A percentile compares a stretch with the other conserved stretches of the same genome.
Conservation (phyloP, 2,329 filamentous ascomycete species). For the Pseudogymnoascus sp. region DNA sequence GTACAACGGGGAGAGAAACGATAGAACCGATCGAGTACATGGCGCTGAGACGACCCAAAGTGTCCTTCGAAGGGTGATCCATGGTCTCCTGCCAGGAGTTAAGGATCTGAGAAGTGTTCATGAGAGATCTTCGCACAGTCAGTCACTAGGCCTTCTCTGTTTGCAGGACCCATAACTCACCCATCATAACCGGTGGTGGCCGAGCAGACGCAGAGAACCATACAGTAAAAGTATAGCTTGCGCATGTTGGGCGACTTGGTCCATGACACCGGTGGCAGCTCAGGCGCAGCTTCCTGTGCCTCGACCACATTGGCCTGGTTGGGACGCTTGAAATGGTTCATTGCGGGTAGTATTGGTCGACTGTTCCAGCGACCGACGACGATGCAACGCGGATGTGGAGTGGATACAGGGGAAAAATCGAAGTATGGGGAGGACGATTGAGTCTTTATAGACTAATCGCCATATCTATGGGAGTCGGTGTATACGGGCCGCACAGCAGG, state of each 20-base stretch:
- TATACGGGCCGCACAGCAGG: neutral
- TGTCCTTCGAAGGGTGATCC: constrained; percentile 25
- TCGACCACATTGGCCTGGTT: constrained; percentile 30
- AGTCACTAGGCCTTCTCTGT: neutral
- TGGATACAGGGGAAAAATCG: neutral
- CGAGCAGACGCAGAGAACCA: constrained; percentile 51
- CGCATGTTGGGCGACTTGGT: constrained; percentile 49
- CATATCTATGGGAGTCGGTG: neutral
- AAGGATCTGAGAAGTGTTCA: constrained; percentile 34
- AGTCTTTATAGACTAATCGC: neutral
- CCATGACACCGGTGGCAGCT: constrained; percentile 50
- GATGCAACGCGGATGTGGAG: neutral
- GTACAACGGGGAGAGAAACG: constrained; percentile 32
- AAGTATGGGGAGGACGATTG: neutral
- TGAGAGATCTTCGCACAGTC: constrained; percentile 18
- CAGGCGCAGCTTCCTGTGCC: constrained; percentile 39
- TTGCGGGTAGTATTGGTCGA: neutral
- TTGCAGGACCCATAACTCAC: neutral
- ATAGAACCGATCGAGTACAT: constrained; percentile 27
- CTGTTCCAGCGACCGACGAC: neutral
- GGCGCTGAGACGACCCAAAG: constrained; percentile 29
- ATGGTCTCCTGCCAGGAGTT: constrained; percentile 30
- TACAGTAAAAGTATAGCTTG: constrained; percentile 46
- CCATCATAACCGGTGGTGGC: constrained; percentile 39
- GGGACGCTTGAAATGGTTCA: neutral